Percentiles rank a stretch among this genome's conserved stretches.
phyloP scores from a whole-genome alignment of 805 yeast genomes.

The Spathaspora boniae region DNA sequence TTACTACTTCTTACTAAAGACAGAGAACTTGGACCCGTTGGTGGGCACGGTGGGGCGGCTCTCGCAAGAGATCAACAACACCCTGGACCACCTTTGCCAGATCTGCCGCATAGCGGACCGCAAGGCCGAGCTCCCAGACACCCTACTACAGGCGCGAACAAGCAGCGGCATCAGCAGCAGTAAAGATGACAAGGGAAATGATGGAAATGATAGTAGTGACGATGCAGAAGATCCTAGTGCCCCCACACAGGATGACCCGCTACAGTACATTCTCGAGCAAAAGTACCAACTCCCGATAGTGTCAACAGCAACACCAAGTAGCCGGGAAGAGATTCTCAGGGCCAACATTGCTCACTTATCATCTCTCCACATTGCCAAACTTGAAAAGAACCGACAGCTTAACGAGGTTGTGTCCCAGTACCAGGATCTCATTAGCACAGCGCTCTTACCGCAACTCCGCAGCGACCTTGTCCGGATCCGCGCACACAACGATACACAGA shows the following conservation, averaged over 20 bases:
- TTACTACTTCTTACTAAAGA: constrained; percentile 16
- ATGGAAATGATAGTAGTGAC: background rate
- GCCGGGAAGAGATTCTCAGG: constrained; percentile 15
- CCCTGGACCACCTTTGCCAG: constrained; percentile 20
- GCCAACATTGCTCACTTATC: constrained; percentile 26
- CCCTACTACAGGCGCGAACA: constrained; percentile 7
- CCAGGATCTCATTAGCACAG: constrained; percentile 24
- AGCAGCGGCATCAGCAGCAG: background rate
- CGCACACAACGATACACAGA: background rate
- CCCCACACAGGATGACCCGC: constrained; percentile 9
- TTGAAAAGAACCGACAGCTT: constrained; percentile 21
- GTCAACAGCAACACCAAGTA: background rate
- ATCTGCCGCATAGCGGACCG: constrained; percentile 22
- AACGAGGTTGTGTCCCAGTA: constrained; percentile 22
- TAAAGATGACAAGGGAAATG: background rate
- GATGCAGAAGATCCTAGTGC: background rate
- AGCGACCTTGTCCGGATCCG: constrained; percentile 10
- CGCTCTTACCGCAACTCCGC: constrained; percentile 27
- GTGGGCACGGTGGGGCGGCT: constrained; percentile 20
- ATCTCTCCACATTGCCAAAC: constrained; percentile 16
- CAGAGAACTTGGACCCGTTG: constrained; percentile 33
- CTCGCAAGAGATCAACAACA: constrained; percentile 19
- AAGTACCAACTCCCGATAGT: constrained; percentile 23
- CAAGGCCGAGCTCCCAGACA: constrained; percentile 10
- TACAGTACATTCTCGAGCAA: constrained; percentile 18